Evolutionary conservation across 2,329 filamentous ascomycete genomes (phyloP).

Genomic region (Cadophora luteo-olivacea): DNA sequence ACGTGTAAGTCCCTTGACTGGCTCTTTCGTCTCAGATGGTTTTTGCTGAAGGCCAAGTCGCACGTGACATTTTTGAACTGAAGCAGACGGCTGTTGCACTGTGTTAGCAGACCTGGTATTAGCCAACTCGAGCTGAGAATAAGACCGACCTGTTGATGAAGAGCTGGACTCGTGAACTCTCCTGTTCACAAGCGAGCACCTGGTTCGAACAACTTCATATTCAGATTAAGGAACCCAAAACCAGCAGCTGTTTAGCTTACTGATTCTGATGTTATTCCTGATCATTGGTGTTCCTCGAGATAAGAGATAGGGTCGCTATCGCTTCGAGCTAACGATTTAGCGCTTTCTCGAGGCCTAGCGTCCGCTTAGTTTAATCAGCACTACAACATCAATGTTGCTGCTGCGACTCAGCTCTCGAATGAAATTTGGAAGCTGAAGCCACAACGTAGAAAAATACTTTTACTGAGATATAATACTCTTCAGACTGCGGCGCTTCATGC

Average conservation of each 20-base stretch:
- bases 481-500: not conserved
- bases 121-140: not conserved
- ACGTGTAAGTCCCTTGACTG: not conserved
- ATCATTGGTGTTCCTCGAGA: not conserved
- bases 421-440: not conserved
- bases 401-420: not conserved
- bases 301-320: not conserved
- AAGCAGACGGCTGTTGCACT: not conserved
- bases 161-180: not conserved
- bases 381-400: not conserved
- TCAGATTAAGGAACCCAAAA: not conserved
- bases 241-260: not conserved
- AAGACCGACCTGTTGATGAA: not conserved
- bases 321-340: constrained; percentile 8
- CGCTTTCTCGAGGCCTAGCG: not conserved
- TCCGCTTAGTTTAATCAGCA: not conserved
- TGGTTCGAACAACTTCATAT: not conserved
- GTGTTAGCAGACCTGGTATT: not conserved
- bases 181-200: not conserved
- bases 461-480: not conserved
- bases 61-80: not conserved
- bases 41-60: not conserved
- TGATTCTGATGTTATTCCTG: not conserved
- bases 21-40: not conserved
- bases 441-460: not conserved